These are phyloP conservation scores for Glaciozyma martinii DNA, from an alignment of 768 basidiomycete genomes.

Conservation along the genomic window DNA sequence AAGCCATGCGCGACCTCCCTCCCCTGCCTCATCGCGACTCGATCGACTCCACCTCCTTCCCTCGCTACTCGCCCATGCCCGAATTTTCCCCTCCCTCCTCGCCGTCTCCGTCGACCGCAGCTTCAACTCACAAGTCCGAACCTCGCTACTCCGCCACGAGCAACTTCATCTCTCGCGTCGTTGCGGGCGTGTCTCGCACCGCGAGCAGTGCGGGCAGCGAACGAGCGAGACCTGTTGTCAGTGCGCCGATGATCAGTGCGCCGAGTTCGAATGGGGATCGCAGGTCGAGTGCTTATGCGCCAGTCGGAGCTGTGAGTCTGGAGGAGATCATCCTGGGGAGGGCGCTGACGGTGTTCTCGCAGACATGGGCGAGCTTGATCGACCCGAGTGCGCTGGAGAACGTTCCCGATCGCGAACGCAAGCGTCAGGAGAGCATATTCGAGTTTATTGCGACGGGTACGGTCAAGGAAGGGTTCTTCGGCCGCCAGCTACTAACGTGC, in stretches of 20 bases:
- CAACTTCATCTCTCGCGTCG: constrained; percentile 6
- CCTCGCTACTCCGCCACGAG: not conserved
- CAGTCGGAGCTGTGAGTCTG: constrained; percentile 16
- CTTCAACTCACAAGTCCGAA: not conserved
- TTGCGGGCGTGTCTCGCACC: not conserved
- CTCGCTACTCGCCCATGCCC: not conserved
- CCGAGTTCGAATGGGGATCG: not conserved
- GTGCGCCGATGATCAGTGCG: constrained; percentile 17
- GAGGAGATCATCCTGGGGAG: not conserved
- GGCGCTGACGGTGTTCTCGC: not conserved
- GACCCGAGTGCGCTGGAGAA: constrained; percentile 73
- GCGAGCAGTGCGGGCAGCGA: not conserved
- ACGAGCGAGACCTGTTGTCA: not conserved
- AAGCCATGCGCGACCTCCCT: constrained; percentile 21
- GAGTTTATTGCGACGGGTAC: constrained; percentile 70
- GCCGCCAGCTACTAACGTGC: too few species aligned
- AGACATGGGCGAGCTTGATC: constrained; percentile 86
- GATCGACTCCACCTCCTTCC: not conserved
- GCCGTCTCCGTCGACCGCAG: not conserved
- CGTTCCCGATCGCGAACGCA: constrained; percentile 67
- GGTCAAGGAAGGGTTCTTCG: too few species aligned
- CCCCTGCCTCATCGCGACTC: not conserved
- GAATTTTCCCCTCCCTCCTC: not conserved
- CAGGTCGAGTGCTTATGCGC: not conserved
- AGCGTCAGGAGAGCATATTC: constrained; percentile 89